Evolutionary conservation across 306 rosid genomes (phyloP), one percentile per base, ranked within the genome.

Genomic region (Cucurbita argyrosperma): DNA sequence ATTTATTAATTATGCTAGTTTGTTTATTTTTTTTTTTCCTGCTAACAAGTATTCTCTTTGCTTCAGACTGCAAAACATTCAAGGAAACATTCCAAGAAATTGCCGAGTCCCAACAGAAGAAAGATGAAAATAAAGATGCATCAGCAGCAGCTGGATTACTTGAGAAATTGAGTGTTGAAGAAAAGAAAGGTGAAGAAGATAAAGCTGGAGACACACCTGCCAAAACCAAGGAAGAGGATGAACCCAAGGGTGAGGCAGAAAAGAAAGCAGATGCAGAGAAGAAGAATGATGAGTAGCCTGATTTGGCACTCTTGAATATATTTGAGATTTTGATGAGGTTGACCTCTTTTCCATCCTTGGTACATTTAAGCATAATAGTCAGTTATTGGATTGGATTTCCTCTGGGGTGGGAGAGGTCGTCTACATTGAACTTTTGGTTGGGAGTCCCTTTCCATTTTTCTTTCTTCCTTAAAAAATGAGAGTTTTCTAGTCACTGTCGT

Each of bases 11-110:
- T 45, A 11, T 45, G 26, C 72, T 21, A 19, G 73, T 23, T 23
- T 13, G 21, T 18, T 65, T 65, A 46, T 6, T 19, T 19, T 0
- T 19, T 19, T 26, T 10, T 26, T 11, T n/a, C 19, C 21, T 16
- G 72, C 10, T 64, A 18, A 66, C 51, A 8, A 18, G 12, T 19
- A 19, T 26, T 47, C 19, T 46, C 12, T 47, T 47, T 68, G 55
- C 19, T 10, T 60, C 73, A 95, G 99, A 95, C 80, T 84, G 89
- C 90, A 91, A 80, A 76, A 80, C 63, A 64, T 95, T 95, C 84
- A 95, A 88, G 97, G 97, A 91, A 78, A 88, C 54, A 64, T 95
- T 95, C 79, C 87, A 87, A 82, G 99, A 95, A 84, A 89, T 89
- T 77, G 97, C 96, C 1, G 99, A 95, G 78, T 87, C 96, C 62